A percentile compares a stretch with the other conserved stretches of the same genome.
These are phyloP conservation scores for Spathaspora girioi DNA, from an alignment of 805 yeast genomes.

Conservation along the genomic window DNA sequence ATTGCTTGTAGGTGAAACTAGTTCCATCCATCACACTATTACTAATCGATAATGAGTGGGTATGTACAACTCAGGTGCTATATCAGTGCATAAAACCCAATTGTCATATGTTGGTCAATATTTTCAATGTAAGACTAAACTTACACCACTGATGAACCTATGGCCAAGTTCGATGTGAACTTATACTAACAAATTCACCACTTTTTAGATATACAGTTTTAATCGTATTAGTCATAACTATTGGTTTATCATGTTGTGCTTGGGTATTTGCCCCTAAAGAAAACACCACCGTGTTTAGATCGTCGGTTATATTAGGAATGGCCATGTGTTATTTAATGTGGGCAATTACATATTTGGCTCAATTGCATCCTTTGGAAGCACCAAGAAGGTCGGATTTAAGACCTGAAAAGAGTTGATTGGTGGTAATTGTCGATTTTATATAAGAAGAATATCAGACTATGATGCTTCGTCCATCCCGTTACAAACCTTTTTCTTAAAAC, in stretches of 20 bases:
- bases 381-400: slow-evolving; percentile 89
- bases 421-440: not conserved
- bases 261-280: slow-evolving; percentile 87
- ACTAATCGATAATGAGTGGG: slow-evolving; percentile 15
- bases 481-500: not conserved
- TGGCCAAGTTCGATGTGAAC: not conserved
- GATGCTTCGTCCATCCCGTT: no score
- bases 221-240: slow-evolving; percentile 56
- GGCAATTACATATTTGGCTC: slow-evolving; percentile 88
- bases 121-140: no score
- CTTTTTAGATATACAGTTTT: slow-evolving; percentile 67
- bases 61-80: slow-evolving; percentile 7
- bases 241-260: slow-evolving; percentile 56
- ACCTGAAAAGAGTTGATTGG: slow-evolving; percentile 51
- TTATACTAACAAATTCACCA: slow-evolving; percentile 16
- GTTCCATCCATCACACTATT: not conserved
- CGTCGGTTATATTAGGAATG: slow-evolving; percentile 55
- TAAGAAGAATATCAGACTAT: no score
- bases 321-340: slow-evolving; percentile 84
- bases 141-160: no score
- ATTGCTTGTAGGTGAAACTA: not conserved
- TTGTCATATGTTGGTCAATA: not conserved
- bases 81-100: not conserved
- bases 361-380: slow-evolving; percentile 85
- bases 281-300: slow-evolving; percentile 48